Evolutionary conservation across 2,329 filamentous ascomycete species (phyloP).

Genomic region (Coniochaeta sp.): DNA sequence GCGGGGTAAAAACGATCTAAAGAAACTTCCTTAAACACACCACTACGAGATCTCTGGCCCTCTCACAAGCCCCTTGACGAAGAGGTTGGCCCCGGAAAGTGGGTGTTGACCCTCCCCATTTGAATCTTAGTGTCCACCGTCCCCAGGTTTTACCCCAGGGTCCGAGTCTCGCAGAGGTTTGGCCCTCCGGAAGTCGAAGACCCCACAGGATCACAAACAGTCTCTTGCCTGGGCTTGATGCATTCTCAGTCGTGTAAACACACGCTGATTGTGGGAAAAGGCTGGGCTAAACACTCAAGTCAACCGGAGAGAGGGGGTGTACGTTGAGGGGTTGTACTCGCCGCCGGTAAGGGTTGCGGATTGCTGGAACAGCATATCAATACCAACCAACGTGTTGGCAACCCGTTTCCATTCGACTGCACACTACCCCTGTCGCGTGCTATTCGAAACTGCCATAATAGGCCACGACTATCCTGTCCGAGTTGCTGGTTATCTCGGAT

Average conservation of each 20-base stretch:
- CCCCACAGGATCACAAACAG: not conserved
- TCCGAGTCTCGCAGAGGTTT: not conserved
- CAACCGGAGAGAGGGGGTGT: not conserved
- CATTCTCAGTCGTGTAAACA: not conserved
- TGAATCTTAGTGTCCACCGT: not conserved
- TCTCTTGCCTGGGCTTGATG: not conserved
- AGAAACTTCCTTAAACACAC: not conserved
- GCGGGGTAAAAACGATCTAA: not conserved
- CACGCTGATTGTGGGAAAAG: not conserved
- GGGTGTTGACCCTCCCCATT: not conserved
- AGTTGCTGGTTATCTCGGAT: not conserved
- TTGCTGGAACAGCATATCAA: not conserved
- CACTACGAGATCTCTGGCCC: not conserved
- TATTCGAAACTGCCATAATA: not conserved
- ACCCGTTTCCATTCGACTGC: not conserved
- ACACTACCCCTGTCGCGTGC: not conserved
- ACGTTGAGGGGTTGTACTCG: not conserved
- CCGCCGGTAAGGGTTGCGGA: not conserved
- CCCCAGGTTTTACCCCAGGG: not conserved
- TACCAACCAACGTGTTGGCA: not conserved
- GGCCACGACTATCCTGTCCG: not conserved
- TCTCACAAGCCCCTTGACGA: not conserved
- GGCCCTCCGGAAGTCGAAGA: not conserved
- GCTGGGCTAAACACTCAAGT: not conserved
- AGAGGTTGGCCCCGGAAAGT: not conserved